These are phyloP conservation scores for Diospyros kaki DNA, from an alignment of 148 eudicot species.

Conservation along the genomic window DNA sequence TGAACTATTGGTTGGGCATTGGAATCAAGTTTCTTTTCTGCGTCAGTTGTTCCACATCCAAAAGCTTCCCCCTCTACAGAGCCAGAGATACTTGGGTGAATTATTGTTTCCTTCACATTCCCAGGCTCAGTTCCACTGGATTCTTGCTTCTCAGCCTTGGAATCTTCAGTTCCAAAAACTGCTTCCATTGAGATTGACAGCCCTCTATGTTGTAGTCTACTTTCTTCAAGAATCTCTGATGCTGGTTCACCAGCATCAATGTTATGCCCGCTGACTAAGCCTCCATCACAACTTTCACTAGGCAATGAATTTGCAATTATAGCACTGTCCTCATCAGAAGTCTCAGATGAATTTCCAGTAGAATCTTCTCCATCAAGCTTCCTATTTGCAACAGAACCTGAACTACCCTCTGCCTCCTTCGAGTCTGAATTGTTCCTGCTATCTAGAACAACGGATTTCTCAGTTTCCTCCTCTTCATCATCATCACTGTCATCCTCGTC, in stretches of 20 bases:
- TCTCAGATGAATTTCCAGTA: conserved; percentile 37
- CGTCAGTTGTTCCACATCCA: conserved; percentile 18
- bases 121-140: conserved; percentile 7
- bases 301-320: conserved; percentile 17
- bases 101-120: conserved; percentile 3
- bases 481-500: conserved; percentile 46
- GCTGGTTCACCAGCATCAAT: conserved; percentile 13
- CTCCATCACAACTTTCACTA: conserved; percentile 29
- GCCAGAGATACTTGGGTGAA: conserved; percentile 15
- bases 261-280: conserved; percentile 18
- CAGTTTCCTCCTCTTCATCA: conserved; percentile 44
- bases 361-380: conserved; percentile 29
- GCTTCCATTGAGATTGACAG: conserved; percentile 17
- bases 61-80: conserved; percentile 18
- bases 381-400: conserved; percentile 46
- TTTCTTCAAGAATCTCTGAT: conserved; percentile 31
- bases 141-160: conserved; percentile 20
- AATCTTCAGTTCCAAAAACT: conserved; percentile 12
- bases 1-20: conserved; percentile 18
- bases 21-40: conserved; percentile 23
- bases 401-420: conserved; percentile 42
- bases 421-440: conserved; percentile 50
- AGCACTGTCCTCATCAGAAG: conserved; percentile 48
- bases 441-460: conserved; percentile 55
- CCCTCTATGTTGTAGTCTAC: conserved; percentile 9